Base-by-base conservation (phyloP, 1,284 basidiomycete genomes). In the Cryptococcus sp. region DNA sequence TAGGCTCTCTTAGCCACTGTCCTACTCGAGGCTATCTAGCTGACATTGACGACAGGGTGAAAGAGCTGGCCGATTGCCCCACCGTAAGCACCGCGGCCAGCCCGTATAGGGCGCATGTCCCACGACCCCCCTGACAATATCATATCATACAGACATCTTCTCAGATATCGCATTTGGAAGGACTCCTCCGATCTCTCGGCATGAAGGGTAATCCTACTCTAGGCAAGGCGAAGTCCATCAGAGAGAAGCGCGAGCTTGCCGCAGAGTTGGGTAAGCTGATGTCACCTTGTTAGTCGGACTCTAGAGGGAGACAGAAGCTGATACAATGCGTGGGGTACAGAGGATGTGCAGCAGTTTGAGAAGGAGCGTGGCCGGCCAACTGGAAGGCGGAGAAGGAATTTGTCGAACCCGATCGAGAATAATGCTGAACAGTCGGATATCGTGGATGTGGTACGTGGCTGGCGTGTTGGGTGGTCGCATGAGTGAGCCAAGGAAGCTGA, bases 141-240 rank as follows among this genome's bases (percentile, higher is more conserved):
- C 9, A 38, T 18, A 37, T 5, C 12, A 24, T n/a, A 0, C 40
- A 76, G 74, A 79, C 84, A 0, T 81, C 80, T 2, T 80, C 84
- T 46, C 88, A 92, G 67, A 86, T 89, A 43, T 75, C 79, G 45
- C 84, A 83, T 46, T 78, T 92, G 35, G 83, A 83, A 53, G 76
- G 81, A 36, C 83, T 90, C 9, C 79, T 93, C 7, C 65, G 77
- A 4, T 85, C 84, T 0, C 80, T 93, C 24, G 89, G 91, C 0
- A 92, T 93, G 89, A 82, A 78, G 1, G 87, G 88, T 2, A 81
- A 86, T n/a, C 79, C 85, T 64, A 90, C 84, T 59, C 62, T 91
- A 68, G 87, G 87, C 54, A 86, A 91, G 75, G 91, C 91, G 2
- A 87, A 83, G 64, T 75, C 78, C 1, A 86, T 93, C 67, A 86